Evolutionary conservation across 2,329 filamentous ascomycete genomes (phyloP), one percentile per base, ranked within the genome.

Genomic region (Dactylellina leptospora): DNA sequence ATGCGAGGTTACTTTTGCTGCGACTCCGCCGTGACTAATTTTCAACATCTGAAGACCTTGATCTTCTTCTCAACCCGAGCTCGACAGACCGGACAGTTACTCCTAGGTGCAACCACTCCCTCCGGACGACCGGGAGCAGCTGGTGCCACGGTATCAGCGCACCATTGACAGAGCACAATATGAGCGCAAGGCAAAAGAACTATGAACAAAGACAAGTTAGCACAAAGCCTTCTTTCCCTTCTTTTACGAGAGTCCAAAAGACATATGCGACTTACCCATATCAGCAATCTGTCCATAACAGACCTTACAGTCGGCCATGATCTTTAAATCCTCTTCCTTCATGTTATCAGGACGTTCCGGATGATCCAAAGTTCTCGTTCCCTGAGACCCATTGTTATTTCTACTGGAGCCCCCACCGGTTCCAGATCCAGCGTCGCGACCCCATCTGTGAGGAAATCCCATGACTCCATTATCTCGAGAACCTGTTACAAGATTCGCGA

Each of bases 291-390:
- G 69, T 22, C 69, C 69, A 20, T 66, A 73, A 28, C 69, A 73
- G 55, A 73, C 69, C 11, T 73, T 73, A 42, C 69, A 73, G 47
- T 73, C 69, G 2, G 40, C 60, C 69, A 68, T 73, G n/a, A 73
- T 73, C 55, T 73, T 73, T 28, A 73, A 25, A 47, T 73, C 69
- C 27, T 72, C 69, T n/a, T 73, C 69, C 45, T 73, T 73, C 69
- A 73, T 60, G 38, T 68, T 73, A n/a, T 68, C 69, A n/a, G 69
- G 69, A 13, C 69, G 30, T 25, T 73, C 61, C 10, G 69, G 69
- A n/a, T 73, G 55, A 27, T 73, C 69, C 1, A 73, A 44, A 10
- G 48, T 73, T 42, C 69, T 48, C 3, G 51, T 33, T 4, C 27
- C 45, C 13, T 53, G 59, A 1, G 59, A 22, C 27, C n/a, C 40